Conservation (phyloP, 164 flowering plant genomes). For the Cinnamomum micranthum region DNA sequence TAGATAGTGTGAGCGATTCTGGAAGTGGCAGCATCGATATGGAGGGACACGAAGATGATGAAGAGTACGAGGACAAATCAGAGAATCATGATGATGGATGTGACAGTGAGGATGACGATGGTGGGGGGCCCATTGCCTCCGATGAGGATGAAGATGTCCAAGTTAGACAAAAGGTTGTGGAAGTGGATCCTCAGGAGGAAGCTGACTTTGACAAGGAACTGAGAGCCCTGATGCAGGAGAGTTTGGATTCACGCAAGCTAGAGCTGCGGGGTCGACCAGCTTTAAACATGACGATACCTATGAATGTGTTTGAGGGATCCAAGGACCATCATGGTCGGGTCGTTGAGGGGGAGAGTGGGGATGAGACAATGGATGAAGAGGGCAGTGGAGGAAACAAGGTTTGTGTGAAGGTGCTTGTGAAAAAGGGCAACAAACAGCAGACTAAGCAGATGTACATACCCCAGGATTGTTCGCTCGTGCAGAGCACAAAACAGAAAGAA, state of each 20-base stretch:
- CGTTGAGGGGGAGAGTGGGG: conserved; percentile 85
- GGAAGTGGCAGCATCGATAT: conserved; percentile 66
- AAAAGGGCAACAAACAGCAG: conserved; percentile 89
- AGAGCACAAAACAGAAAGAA: conserved; percentile 91
- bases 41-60: conserved; percentile 55
- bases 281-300: conserved; percentile 85
- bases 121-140: conserved; percentile 48
- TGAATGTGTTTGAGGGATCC: conserved; percentile 79
- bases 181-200: conserved; percentile 76
- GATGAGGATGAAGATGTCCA: conserved; percentile 93
- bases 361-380: conserved; percentile 75
- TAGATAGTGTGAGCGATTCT: conserved; percentile 65
- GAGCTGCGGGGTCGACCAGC: conserved; percentile 79
- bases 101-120: conserved; percentile 68
- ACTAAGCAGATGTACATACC: conserved; percentile 90
- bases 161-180: conserved; percentile 66
- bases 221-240: conserved; percentile 87
- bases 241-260: conserved; percentile 79
- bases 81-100: conserved; percentile 54
- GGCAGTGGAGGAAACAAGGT: conserved; percentile 53
- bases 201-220: conserved; percentile 86
- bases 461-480: conserved; percentile 73
- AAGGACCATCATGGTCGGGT: conserved; percentile 73
- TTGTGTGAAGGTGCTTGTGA: conserved; percentile 84
- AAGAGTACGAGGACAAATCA: conserved; percentile 51